phyloP scores from a whole-genome alignment of 2,329 filamentous ascomycete species.

The Colletotrichum scovillei region DNA sequence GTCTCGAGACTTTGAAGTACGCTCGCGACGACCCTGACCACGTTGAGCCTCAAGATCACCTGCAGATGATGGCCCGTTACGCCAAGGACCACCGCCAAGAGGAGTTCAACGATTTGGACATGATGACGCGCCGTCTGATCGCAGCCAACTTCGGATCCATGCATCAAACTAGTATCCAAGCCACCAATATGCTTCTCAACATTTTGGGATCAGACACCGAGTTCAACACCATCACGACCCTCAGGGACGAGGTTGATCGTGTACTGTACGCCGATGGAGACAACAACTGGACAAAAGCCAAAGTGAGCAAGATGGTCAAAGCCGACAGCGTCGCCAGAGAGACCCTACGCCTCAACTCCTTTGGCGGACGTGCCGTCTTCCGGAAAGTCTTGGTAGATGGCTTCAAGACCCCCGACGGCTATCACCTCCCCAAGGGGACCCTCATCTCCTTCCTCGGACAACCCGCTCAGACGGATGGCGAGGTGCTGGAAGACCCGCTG shows the following conservation, averaged over 20 bases:
- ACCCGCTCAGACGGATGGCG: conserved; percentile 44
- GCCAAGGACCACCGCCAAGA: conserved; percentile 50
- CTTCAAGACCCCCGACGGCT: conserved; percentile 46
- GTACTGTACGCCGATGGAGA: conserved; percentile 42
- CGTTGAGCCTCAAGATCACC: conserved; percentile 48
- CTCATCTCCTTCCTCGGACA: conserved; percentile 47
- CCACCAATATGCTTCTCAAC: conserved; percentile 53
- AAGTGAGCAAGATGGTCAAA: conserved; percentile 49
- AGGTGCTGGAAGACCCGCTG: conserved; percentile 46
- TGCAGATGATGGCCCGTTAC: conserved; percentile 55
- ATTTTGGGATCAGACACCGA: conserved; percentile 49
- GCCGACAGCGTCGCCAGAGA: conserved; percentile 57
- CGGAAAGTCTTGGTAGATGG: conserved; percentile 44
- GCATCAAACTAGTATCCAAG: conserved; percentile 53
- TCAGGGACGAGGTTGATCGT: conserved; percentile 51
- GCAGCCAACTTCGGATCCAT: conserved; percentile 51
- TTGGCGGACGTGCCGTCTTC: conserved; percentile 42
- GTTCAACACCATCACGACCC: conserved; percentile 47
- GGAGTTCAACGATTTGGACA: conserved; percentile 45
- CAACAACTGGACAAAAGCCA: conserved; percentile 51
- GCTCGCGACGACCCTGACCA: conserved; percentile 31
- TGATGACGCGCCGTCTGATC: conserved; percentile 46
- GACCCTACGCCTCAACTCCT: conserved; percentile 51
- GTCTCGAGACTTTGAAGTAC: conserved; percentile 38
- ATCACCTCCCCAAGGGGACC: conserved; percentile 45